Percentiles rank a stretch among this genome's conserved stretches.
phyloP scores from a whole-genome alignment of 2,329 filamentous ascomycete species.

The Lachnellula suecica region DNA sequence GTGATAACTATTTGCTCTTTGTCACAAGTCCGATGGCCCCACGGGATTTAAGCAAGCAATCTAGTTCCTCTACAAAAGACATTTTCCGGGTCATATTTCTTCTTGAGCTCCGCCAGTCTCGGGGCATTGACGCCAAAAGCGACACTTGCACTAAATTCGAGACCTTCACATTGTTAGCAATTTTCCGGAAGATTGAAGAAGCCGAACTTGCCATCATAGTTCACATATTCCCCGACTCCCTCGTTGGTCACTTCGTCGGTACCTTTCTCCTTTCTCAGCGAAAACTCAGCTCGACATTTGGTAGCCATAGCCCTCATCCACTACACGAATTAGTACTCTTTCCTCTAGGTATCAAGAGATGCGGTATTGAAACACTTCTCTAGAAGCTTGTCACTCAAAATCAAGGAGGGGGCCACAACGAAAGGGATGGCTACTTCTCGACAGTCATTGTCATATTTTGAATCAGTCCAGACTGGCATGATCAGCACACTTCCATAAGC shows the following conservation, averaged over 20 bases:
- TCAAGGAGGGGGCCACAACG: too few species aligned
- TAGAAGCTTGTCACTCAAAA: too few species aligned
- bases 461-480: constrained; percentile 30
- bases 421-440: too few species aligned
- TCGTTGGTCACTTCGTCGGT: constrained; percentile 6
- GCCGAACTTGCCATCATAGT: constrained; percentile 20
- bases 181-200: not conserved
- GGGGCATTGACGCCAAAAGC: constrained; percentile 44
- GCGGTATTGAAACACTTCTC: too few species aligned
- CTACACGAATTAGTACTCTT: too few species aligned
- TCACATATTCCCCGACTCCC: constrained; percentile 22
- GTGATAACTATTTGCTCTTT: too few species aligned
- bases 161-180: constrained; percentile 12
- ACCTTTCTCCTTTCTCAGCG: not conserved
- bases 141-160: constrained; percentile 10
- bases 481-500: constrained; percentile 27
- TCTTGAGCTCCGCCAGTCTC: constrained; percentile 42
- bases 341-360: too few species aligned
- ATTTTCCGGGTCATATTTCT: constrained; percentile 44
- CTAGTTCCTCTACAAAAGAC: constrained; percentile 38
- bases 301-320: constrained; percentile 15
- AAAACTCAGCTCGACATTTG: constrained; percentile 11
- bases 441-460: constrained; percentile 13
- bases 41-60: constrained; percentile 1
- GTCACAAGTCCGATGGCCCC: too few species aligned